Evolutionary conservation across 768 basidiomycete species (phyloP), one percentile per base, ranked within the genome.

Genomic region (Lactifluus volemus): DNA sequence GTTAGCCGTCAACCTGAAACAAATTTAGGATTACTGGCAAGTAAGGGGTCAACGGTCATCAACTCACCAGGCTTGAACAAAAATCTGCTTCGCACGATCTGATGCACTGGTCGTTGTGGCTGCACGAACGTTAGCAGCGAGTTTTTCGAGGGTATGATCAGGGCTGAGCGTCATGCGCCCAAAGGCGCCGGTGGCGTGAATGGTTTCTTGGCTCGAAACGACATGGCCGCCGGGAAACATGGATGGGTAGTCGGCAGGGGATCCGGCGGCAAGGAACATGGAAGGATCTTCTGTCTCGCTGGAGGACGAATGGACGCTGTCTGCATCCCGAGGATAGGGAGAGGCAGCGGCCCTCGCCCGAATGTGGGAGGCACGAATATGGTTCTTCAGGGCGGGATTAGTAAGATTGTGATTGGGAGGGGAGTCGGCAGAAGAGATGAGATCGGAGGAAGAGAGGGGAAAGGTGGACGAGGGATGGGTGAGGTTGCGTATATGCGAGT

Each of bases 91-190:
- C 55, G 92, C 91, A 68, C 92, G 77, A 72, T 94, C 92, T 11
- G 91, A 92, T 53, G 92, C 91, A 69, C 88, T 92, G 42, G 91
- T 92, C 8, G 91, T 94, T 3, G 91, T 93, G 12, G 92, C 92
- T 48, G 87, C 86, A 53, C 91, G 84, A 39, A 92, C 89, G 67
- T 90, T 92, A 47, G 85, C 86, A 4, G 92, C 91, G 58, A 92
- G 78, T 75, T 92, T 91, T 75, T 92, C 90, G 58, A 93, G 78
- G 6, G 82, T 83, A 65, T 89, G 86, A 75, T 92, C 91, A 49
- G 84, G 79, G 65, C 79, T 83, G 71, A 92, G 73, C 19, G 84
- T 79, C 86, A 91, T 86, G 63, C 89, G 77, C 45, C 85, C 86
- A 71, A 90, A 90, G 38, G 85, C 82, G 45, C 82, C 86, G n/a